Percentiles rank a stretch among this genome's conserved stretches.
These are phyloP conservation scores for Pythium myriotylum DNA, from an alignment of 352 stramenopile species.

Conservation along the genomic window DNA sequence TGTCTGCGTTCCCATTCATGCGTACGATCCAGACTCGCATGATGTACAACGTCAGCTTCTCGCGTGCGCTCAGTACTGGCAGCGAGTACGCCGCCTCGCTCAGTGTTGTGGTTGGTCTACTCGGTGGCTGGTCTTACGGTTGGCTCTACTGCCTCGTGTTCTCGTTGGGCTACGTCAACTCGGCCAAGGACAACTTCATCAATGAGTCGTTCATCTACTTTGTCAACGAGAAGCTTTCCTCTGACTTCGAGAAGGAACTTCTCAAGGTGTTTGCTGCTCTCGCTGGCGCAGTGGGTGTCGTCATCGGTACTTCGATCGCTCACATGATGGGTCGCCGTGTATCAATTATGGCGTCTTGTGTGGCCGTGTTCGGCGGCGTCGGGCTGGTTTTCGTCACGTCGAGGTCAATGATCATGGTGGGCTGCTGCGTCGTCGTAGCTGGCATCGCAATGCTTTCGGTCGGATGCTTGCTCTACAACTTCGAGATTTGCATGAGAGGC, in stretches of 20 bases:
- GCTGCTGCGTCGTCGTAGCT: constrained; percentile 61
- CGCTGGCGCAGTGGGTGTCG: constrained; percentile 48
- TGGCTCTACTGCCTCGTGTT: constrained; percentile 84
- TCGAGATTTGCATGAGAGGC: constrained; percentile 85
- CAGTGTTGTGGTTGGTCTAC: constrained; percentile 68
- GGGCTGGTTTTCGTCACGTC: constrained; percentile 73
- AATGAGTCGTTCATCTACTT: constrained; percentile 88
- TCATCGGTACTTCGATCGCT: constrained; percentile 51
- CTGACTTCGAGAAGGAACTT: constrained; percentile 58
- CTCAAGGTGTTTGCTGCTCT: constrained; percentile 75
- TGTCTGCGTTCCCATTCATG: constrained; percentile 89
- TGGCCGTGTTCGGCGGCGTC: constrained; percentile 64
- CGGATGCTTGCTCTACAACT: constrained; percentile 81
- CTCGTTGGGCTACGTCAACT: constrained; percentile 84
- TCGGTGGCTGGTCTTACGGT: constrained; percentile 77
- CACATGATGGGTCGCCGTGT: constrained; percentile 66
- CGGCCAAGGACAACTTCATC: constrained; percentile 66
- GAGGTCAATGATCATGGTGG: constrained; percentile 67
- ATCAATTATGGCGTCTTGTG: constrained; percentile 60
- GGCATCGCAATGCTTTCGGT: constrained; percentile 84
- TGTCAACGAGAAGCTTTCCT: constrained; percentile 51
- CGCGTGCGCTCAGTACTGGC: constrained; percentile 75
- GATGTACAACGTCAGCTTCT: constrained; percentile 92
- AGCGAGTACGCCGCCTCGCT: constrained; percentile 82
- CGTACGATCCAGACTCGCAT: constrained; percentile 88